phyloP scores from a whole-genome alignment of 169 alveolate genomes.

The Plasmodium vivax region DNA sequence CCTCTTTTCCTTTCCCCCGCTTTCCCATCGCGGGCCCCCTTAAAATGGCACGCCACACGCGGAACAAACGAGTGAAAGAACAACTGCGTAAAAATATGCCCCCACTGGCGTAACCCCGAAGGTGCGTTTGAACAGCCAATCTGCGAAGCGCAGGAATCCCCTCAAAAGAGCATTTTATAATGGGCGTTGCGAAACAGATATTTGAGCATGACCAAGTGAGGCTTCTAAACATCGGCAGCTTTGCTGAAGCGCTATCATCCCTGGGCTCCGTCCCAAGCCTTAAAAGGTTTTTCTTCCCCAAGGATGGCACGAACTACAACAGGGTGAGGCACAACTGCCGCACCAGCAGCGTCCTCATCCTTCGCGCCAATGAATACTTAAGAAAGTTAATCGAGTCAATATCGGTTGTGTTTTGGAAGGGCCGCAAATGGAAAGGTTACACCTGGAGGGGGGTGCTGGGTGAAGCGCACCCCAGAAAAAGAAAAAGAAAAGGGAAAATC shows the following conservation, averaged over 20 bases:
- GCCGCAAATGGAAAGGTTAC: constrained; percentile 74
- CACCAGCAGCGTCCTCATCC: neutral
- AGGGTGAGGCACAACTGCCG: constrained; percentile 11
- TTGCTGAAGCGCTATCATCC: constrained; percentile 20
- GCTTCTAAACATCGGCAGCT: constrained; percentile 1
- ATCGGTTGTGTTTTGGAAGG: constrained; percentile 58
- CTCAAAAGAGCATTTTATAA: neutral
- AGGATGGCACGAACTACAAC: constrained; percentile 16
- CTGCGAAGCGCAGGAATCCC: neutral
- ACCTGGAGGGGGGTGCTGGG: neutral
- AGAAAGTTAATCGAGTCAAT: constrained; percentile 43
- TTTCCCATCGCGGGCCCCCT: neutral
- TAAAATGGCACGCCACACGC: neutral
- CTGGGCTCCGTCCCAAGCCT: constrained; percentile 19
- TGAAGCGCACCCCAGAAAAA: neutral
- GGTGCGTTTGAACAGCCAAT: neutral
- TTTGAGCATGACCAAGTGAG: constrained; percentile 35
- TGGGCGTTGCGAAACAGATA: constrained; percentile 43
- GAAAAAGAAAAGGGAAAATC: neutral
- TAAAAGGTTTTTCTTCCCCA: constrained; percentile 11
- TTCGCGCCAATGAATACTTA: constrained; percentile 46
- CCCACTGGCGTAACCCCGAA: neutral
- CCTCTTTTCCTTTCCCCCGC: neutral
- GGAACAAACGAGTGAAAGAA: neutral
- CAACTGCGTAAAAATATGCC: neutral